Evolutionary conservation across 2,329 filamentous ascomycete species (phyloP).

Genomic region (Trichoderma sp.): DNA sequence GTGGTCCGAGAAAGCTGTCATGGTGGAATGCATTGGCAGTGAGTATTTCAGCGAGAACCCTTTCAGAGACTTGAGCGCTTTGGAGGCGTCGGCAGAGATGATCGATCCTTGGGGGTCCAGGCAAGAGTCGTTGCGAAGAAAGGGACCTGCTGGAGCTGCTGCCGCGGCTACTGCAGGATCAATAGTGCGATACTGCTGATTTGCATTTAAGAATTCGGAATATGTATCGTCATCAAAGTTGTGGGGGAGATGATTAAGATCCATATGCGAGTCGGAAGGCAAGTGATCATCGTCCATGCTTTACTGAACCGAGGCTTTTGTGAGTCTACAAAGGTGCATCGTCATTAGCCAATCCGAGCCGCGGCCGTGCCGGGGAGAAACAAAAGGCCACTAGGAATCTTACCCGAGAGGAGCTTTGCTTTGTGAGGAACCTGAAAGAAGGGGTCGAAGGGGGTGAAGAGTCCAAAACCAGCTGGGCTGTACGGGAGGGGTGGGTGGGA

Average conservation of each 20-base stretch:
- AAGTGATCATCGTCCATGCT: constrained; percentile 35
- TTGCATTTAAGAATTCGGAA: constrained; percentile 35
- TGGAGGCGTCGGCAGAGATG: constrained; percentile 29
- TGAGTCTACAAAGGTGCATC: not conserved
- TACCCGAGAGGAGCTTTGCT: not conserved
- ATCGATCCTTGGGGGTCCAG: constrained; percentile 33
- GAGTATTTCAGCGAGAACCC: not conserved
- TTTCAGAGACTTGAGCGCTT: not conserved
- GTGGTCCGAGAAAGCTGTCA: not conserved
- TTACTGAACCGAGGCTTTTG: not conserved
- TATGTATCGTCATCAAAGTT: constrained; percentile 38
- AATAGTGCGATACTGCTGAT: constrained; percentile 35
- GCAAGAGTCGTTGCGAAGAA: constrained; percentile 42
- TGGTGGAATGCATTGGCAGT: not conserved
- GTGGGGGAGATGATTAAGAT: constrained; percentile 30
- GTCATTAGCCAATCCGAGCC: not conserved
- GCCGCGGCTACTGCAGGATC: constrained; percentile 28
- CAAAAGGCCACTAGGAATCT: not conserved
- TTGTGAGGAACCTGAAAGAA: not conserved
- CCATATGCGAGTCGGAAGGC: constrained; percentile 34
- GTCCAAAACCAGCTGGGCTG: not conserved
- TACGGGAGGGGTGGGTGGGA: not conserved
- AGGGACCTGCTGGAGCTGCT: constrained; percentile 33
- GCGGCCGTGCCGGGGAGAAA: not conserved
- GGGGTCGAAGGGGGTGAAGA: not conserved